Evolutionary conservation across 352 stramenopile species (phyloP), one percentile per base, ranked within the genome.

Genomic region (Elongisporangium senticosum): DNA sequence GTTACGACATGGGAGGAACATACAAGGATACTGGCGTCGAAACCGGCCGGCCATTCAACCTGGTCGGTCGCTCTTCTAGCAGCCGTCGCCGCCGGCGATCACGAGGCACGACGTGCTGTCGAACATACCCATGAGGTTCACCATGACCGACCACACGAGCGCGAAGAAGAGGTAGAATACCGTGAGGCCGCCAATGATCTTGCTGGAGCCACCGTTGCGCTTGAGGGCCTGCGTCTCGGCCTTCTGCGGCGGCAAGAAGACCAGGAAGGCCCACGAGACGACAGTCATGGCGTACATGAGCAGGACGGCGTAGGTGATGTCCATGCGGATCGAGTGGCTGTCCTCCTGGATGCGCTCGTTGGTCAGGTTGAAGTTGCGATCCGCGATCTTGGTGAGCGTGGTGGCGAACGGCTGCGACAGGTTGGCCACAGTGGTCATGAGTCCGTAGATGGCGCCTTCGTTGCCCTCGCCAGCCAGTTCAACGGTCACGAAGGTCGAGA

Each of bases 381-480:
- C 37, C 3, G 62, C 22, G 49, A 54, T 55, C 53, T 72, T 72
- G n/a, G 62, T 37, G 28, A 62, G 57, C 21, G 54, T 71, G 14
- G 20, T 47, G 10, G 53, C 60, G 37, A 74, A 65, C 15, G 61
- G 53, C 7, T 20, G 14, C 8, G 61, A 59, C 3, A 72, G 43
- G 58, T 72, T 74, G 39, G 37, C 43, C 8, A 72, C 59, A 4
- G 67, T 71, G 21, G 67, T 74, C 15, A 71, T n/a, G 8, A 74
- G 55, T 1, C 64, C 63, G 40, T 72, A 74, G n/a, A 72, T 20
- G 40, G 59, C 62, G n/a, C 60, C 67, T 63, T 74, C 67, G 48
- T 72, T 65, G 39, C 67, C 67, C 1, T 50, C 49, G 15, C 61
- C 67, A 2, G 61, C 59, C 17, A 74, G 39, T 40, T 43, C 33